These are phyloP conservation scores for Primulina eburnea DNA, from an alignment of 257 asterid genomes.

Conservation along the genomic window DNA sequence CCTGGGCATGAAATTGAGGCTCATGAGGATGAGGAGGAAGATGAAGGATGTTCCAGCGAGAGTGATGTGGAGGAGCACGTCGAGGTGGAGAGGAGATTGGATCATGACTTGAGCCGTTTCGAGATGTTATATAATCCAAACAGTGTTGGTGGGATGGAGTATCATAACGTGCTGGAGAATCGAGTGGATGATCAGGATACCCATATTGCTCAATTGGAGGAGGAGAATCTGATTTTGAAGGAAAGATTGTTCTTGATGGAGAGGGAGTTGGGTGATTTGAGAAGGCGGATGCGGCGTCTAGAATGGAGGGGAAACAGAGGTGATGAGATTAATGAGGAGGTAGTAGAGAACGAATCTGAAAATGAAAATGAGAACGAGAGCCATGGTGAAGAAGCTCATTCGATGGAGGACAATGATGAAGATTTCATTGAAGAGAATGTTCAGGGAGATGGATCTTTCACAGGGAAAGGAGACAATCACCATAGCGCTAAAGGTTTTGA, in stretches of 20 bases:
- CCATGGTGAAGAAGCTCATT: slow-evolving; percentile 44
- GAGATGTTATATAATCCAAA: slow-evolving; percentile 54
- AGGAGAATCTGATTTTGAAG: slow-evolving; percentile 51
- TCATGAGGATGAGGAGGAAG: slow-evolving; percentile 46
- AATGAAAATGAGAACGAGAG: slow-evolving; percentile 55
- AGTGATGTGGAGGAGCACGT: slow-evolving; percentile 54
- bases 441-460: slow-evolving; percentile 28
- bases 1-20: slow-evolving; percentile 39
- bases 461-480: slow-evolving; percentile 15
- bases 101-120: slow-evolving; percentile 55
- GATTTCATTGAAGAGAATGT: slow-evolving; percentile 32
- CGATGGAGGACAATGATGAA: slow-evolving; percentile 48
- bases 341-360: slow-evolving; percentile 43
- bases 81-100: slow-evolving; percentile 55
- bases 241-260: slow-evolving; percentile 49
- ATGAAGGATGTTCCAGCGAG: slow-evolving; percentile 36
- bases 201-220: slow-evolving; percentile 51
- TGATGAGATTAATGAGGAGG: slow-evolving; percentile 26
- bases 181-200: slow-evolving; percentile 48
- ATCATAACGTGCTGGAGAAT: slow-evolving; percentile 37
- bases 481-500: slow-evolving; percentile 19
- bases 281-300: slow-evolving; percentile 36
- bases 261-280: slow-evolving; percentile 44
- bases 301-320: slow-evolving; percentile 28
- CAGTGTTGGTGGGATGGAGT: slow-evolving; percentile 27